Conservation (phyloP, 1,284 basidiomycete genomes). For the Ustilago shanxiensis region DNA sequence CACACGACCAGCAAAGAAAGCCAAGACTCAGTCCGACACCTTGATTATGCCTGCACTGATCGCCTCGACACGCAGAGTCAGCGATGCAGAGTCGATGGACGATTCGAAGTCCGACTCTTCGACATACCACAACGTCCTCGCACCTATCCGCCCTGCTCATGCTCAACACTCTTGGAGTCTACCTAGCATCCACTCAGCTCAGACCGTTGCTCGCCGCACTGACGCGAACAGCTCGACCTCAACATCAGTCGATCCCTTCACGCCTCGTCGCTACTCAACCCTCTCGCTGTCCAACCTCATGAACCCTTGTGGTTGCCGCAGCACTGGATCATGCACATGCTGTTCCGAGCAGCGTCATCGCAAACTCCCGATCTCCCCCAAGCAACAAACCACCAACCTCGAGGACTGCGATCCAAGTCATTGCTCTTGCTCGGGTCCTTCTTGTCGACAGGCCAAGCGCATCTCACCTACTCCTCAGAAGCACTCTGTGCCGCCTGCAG, state of each 20-base stretch:
- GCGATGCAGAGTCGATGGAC: constrained; percentile 3
- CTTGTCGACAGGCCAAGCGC: constrained; percentile 9
- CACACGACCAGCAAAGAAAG: constrained; percentile 20
- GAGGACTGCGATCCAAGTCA: constrained; percentile 15
- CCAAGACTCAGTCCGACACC: constrained; percentile 1
- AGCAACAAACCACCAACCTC: not conserved
- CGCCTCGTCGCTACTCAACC: constrained; percentile 30
- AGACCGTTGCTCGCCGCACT: not conserved
- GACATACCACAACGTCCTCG: constrained; percentile 19
- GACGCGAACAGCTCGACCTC: not conserved
- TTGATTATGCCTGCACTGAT: not conserved
- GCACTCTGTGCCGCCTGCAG: not conserved
- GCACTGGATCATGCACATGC: constrained; percentile 41
- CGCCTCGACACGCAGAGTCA: not conserved
- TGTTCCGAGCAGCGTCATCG: constrained; percentile 34
- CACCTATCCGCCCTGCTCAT: constrained; percentile 25
- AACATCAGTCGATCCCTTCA: not conserved
- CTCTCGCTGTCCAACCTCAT: constrained; percentile 58
- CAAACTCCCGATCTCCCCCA: constrained; percentile 14
- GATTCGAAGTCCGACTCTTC: not conserved
- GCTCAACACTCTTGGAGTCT: constrained; percentile 35
- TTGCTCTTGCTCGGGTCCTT: constrained; percentile 24
- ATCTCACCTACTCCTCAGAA: not conserved
- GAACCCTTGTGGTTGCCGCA: constrained; percentile 60
- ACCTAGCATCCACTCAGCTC: constrained; percentile 35